phyloP scores from a whole-genome alignment of 1,284 basidiomycete genomes.

The Heimioporus retisporus region DNA sequence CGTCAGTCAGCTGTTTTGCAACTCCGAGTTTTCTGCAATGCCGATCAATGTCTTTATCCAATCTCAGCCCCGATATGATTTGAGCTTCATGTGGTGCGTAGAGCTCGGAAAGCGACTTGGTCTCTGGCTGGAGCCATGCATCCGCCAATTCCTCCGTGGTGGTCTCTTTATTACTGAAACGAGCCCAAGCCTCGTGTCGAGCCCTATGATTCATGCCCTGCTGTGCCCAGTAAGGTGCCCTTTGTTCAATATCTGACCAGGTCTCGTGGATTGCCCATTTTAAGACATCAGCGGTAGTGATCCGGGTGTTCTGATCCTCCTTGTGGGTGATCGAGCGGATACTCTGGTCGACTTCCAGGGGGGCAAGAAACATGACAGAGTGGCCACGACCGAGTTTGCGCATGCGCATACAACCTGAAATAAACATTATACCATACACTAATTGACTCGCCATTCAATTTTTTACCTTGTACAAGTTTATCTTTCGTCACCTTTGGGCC shows the following conservation, averaged over 20 bases:
- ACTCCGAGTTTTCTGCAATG: slow-evolving; percentile 22
- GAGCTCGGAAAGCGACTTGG: slow-evolving; percentile 21
- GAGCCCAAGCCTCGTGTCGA: slow-evolving; percentile 44
- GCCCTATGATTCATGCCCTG: slow-evolving; percentile 54
- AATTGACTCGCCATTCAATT: too few relatives aligned
- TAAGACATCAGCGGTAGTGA: slow-evolving; percentile 47
- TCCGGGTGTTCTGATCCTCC: not conserved
- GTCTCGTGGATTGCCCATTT: slow-evolving; percentile 39
- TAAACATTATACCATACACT: too few relatives aligned
- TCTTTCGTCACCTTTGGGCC: not conserved
- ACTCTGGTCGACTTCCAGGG: slow-evolving; percentile 50
- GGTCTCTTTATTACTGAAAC: slow-evolving; percentile 18
- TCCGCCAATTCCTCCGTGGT: slow-evolving; percentile 21
- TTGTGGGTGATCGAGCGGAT: slow-evolving; percentile 45
- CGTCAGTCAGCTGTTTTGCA: not conserved
- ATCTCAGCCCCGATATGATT: too few relatives aligned
- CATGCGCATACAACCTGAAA: not conserved
- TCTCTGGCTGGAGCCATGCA: slow-evolving; percentile 49
- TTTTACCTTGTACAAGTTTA: not conserved
- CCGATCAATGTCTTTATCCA: not conserved
- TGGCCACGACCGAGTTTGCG: not conserved
- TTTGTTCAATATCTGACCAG: slow-evolving; percentile 28
- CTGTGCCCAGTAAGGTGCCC: slow-evolving; percentile 54
- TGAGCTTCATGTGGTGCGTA: slow-evolving; percentile 21
- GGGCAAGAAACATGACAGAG: slow-evolving; percentile 45